Conservation (phyloP, 306 rosid genomes). For the Datisca glomerata region DNA sequence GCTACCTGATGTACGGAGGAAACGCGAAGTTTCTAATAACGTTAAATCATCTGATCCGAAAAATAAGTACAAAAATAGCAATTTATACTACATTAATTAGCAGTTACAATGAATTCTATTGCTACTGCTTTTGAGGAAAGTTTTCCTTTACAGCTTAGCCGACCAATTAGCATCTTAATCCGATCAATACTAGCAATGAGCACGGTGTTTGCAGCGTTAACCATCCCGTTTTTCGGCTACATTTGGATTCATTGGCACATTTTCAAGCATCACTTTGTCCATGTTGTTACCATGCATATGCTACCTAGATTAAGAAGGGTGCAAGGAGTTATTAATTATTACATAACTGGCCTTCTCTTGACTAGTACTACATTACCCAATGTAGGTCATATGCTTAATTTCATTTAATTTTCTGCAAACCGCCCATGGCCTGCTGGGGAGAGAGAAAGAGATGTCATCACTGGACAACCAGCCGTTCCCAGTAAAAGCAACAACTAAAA, state of each 20-base stretch:
- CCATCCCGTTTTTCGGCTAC: conserved; percentile 48
- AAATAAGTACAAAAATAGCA: conserved; percentile 40
- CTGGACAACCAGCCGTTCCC: too few species aligned
- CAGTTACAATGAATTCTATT: conserved; percentile 40
- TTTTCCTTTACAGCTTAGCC: conserved; percentile 7
- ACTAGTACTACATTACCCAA: too few species aligned
- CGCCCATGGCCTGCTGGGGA: too few species aligned
- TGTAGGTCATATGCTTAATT: too few species aligned
- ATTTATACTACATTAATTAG: conserved; percentile 49
- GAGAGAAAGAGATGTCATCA: too few species aligned
- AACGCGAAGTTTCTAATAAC: conserved; percentile 41
- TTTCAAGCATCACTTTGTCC: conserved; percentile 26
- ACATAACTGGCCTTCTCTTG: too few species aligned
- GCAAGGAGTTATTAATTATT: too few species aligned
- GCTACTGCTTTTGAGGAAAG: conserved; percentile 40
- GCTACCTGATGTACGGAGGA: conserved; percentile 56
- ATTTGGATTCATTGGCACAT: conserved; percentile 52
- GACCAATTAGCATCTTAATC: conserved; percentile 18
- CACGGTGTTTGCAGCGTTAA: conserved; percentile 35
- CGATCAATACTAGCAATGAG: conserved; percentile 39
- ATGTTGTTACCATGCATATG: conserved; percentile 46
- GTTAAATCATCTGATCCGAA: conserved; percentile 36
- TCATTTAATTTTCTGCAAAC: too few species aligned
- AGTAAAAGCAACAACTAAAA: too few species aligned
- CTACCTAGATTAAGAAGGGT: conserved; percentile 48